phyloP scores from a whole-genome alignment of 257 asterid genomes.

The Vinca minor region DNA sequence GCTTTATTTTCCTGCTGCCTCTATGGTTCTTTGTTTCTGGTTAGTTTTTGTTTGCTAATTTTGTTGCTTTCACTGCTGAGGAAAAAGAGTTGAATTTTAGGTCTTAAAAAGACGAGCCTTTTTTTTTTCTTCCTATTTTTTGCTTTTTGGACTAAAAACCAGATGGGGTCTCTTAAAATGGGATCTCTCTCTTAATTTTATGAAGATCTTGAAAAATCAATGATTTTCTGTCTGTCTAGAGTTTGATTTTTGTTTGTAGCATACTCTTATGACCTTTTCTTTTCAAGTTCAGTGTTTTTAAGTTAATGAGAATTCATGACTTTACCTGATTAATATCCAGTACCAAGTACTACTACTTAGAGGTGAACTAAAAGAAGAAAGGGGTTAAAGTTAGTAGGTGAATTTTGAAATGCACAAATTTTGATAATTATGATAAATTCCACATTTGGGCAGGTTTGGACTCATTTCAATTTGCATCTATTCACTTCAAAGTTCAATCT shows the following conservation, averaged over 20 bases:
- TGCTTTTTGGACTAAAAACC: not conserved
- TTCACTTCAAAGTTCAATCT: not conserved
- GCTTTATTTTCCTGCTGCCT: not conserved
- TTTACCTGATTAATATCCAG: not conserved
- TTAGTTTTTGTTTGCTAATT: no score
- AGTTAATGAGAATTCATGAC: not conserved
- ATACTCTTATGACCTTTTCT: not conserved
- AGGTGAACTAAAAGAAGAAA: not conserved
- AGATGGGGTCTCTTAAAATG: not conserved
- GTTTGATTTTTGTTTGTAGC: no score
- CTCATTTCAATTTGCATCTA: not conserved
- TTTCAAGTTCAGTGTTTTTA: not conserved
- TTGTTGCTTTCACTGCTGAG: not conserved
- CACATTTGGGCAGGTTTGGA: not conserved
- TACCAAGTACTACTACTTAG: not conserved
- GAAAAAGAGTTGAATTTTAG: not conserved
- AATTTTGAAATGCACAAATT: constrained; percentile 21
- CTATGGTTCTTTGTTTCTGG: no score
- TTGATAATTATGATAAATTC: constrained; percentile 9
- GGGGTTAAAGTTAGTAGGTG: not conserved
- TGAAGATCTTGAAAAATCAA: no score
- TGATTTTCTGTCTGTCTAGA: no score
- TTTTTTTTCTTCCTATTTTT: no score
- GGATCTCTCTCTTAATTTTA: constrained; percentile 3
- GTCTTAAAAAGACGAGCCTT: no score